Base-by-base conservation (phyloP, 805 yeast genomes). In the Kockiozyma suomiensis region DNA sequence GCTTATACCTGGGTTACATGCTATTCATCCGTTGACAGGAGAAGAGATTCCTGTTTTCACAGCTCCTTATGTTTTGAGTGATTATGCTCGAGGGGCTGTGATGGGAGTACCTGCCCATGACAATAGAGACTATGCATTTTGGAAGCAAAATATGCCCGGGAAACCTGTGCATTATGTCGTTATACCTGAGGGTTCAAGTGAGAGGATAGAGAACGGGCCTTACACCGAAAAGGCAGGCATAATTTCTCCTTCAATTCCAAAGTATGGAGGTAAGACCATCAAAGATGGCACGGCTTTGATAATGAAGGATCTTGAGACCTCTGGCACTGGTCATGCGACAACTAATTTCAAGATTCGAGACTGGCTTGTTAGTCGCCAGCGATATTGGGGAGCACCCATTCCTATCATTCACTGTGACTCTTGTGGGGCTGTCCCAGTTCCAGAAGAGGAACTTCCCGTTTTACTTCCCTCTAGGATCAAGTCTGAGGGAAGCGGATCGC, bases 71-170 rank as follows among this genome's bases (percentile, higher is more conserved):
- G 98, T 93, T 0, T 71, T 93, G 37, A 85, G 88, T 3, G 76
- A 81, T 2, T 93, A 93, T 70, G 97, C 97, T 0, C 84, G 84
- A 58, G 97, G 97, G 41, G 96, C 97, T 0, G 98, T 93, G 0
- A 93, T 94, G 98, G 99, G 99, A 1, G 90, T 96, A 68, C 99
- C 99, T 1, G 97, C 88, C 0, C 97, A 92, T 72, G 98, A 94
- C 73, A 76, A 78, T 47, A 80, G 98, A 62, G 99, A 94, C 70
- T 83, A 71, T 67, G 88, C 79, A 6, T 93, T 94, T 70, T 93
- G 97, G 97, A 67, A 70, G 2, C 69, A 75, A 46, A 88, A 88
- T 70, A 78, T 77, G 69, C 86, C 87, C 0, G 69, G 70, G 0
- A 56, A 69, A 1, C 76, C 79, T 1, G 71, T 81, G 0, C 65